phyloP scores from a whole-genome alignment of 306 rosid genomes.

The Cucurbita argyrosperma region DNA sequence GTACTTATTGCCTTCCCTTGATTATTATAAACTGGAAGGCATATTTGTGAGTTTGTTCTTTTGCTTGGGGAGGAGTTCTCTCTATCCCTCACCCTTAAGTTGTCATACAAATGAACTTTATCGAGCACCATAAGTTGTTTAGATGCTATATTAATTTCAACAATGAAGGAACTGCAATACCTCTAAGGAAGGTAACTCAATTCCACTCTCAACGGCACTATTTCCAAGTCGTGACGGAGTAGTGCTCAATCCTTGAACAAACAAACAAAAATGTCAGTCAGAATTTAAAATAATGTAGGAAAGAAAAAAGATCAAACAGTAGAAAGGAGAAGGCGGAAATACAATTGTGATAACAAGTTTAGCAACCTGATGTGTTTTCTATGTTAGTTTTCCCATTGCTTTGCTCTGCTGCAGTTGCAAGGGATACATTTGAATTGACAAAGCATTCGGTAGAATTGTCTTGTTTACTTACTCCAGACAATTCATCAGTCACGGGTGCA shows the following conservation, averaged over 20 bases:
- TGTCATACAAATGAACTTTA: background rate
- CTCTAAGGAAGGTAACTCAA: slow-evolving; percentile 63
- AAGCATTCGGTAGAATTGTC: slow-evolving; percentile 39
- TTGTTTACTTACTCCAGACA: slow-evolving; percentile 55
- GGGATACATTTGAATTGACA: slow-evolving; percentile 41
- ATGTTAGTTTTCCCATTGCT: slow-evolving; percentile 44
- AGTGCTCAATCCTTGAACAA: slow-evolving; percentile 38
- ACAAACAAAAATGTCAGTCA: slow-evolving; percentile 22
- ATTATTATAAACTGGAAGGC: no score
- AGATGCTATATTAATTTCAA: background rate
- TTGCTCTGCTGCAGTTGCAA: slow-evolving; percentile 42
- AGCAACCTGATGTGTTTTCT: slow-evolving; percentile 62
- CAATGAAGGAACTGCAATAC: slow-evolving; percentile 18
- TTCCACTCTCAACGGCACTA: slow-evolving; percentile 38
- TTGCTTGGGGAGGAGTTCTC: no score
- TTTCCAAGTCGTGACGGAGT: slow-evolving; percentile 45
- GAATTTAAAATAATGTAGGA: slow-evolving; percentile 11
- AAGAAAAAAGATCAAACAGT: slow-evolving; percentile 2
- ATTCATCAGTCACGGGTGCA: slow-evolving; percentile 45
- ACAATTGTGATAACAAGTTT: slow-evolving; percentile 4
- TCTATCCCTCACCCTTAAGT: no score
- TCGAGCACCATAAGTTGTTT: background rate
- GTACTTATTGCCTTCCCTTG: no score
- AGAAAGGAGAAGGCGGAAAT: slow-evolving; percentile 1
- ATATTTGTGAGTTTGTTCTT: no score